A percentile compares a stretch with the other conserved stretches of the same genome.
These are phyloP conservation scores for Solanum habrochaites DNA, from an alignment of 257 asterid species.

Conservation along the genomic window DNA sequence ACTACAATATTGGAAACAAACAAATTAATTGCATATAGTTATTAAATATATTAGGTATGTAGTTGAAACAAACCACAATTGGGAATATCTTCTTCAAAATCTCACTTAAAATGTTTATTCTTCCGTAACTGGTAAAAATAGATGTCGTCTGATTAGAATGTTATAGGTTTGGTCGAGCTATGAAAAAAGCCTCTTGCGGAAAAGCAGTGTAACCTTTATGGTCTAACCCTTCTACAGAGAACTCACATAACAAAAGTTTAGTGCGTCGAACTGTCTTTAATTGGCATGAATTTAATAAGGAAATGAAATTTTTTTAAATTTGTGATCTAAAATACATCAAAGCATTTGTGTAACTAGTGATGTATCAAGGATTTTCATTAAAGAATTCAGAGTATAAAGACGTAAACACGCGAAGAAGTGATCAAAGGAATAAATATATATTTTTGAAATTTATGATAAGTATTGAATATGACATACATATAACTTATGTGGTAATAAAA, in stretches of 20 bases:
- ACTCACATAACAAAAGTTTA: background rate
- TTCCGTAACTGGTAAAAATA: fast-evolving
- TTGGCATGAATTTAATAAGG: background rate
- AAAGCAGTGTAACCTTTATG: fast-evolving
- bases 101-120: background rate
- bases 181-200: background rate
- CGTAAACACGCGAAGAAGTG: background rate
- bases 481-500: background rate
- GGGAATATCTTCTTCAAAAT: background rate
- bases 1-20: constrained; percentile 22
- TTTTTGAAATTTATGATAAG: background rate
- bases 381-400: background rate
- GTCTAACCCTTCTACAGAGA: fast-evolving
- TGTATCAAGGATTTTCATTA: background rate
- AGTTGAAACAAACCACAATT: background rate
- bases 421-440: background rate
- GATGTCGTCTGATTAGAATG: background rate
- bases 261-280: background rate
- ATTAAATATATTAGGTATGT: background rate
- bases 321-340: too few species aligned
- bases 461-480: background rate
- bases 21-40: background rate
- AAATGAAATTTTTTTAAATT: background rate
- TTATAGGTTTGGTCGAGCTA: fast-evolving
- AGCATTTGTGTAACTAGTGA: background rate